A percentile compares a stretch with the other conserved stretches of the same genome.
Conservation (phyloP, 352 stramenopile genomes). For the Albugo candida region DNA sequence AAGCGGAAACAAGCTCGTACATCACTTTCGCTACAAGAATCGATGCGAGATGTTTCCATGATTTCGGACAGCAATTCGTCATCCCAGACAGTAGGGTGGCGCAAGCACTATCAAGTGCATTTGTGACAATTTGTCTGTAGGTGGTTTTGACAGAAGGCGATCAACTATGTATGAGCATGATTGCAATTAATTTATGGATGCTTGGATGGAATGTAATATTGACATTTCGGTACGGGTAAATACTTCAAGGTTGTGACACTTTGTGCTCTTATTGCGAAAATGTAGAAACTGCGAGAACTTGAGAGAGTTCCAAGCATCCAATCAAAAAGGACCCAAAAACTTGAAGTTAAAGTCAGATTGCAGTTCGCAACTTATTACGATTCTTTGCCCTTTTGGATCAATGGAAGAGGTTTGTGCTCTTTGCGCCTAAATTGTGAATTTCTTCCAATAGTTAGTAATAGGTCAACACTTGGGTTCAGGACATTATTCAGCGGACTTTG, state of each 20-base stretch:
- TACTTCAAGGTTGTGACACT: slow-evolving; percentile 30
- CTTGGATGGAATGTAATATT: slow-evolving; percentile 41
- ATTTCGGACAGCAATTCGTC: slow-evolving; percentile 7
- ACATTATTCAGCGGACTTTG: too few species aligned
- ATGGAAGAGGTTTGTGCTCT: slow-evolving; percentile 1
- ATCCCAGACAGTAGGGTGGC: slow-evolving; percentile 32
- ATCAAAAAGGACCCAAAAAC: too few species aligned
- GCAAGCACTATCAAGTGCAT: background rate
- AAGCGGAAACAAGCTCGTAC: background rate
- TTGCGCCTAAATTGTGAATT: too few species aligned
- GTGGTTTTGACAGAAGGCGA: slow-evolving; percentile 43
- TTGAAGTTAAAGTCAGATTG: too few species aligned
- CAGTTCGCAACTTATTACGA: slow-evolving; percentile 14
- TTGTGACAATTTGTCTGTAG: slow-evolving; percentile 11
- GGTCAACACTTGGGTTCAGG: too few species aligned
- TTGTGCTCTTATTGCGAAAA: slow-evolving; percentile 24
- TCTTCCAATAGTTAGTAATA: too few species aligned
- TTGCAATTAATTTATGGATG: slow-evolving; percentile 44
- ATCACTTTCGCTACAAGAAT: background rate
- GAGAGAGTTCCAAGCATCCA: background rate
- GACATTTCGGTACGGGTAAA: slow-evolving; percentile 31
- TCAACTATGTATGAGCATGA: slow-evolving; percentile 18
- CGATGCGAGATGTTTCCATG: background rate
- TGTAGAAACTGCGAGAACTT: slow-evolving; percentile 15
- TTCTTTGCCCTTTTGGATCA: slow-evolving; percentile 26